Percentiles rank a stretch among this genome's conserved stretches.
Evolutionary conservation across 306 rosid species (phyloP).

Genomic region (Arachis stenosperma): DNA sequence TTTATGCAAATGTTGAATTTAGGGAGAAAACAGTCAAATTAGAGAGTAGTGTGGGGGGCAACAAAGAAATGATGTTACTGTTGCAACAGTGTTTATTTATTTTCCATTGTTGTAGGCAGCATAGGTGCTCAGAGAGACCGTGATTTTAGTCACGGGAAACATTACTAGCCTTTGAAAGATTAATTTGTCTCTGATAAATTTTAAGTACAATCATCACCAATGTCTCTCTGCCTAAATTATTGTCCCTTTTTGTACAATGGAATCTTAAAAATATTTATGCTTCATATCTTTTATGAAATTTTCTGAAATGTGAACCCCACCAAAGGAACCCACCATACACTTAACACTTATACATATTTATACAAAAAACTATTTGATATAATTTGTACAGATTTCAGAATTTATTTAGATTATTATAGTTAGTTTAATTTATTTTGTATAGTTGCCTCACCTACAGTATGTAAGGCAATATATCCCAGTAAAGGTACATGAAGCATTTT

Average conservation of each 20-base stretch:
- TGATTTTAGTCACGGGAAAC: conserved; percentile 39
- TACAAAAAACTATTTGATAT: neutral
- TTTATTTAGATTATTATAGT: neutral
- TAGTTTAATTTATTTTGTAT: neutral
- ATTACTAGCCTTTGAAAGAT: neutral
- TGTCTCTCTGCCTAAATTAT: conserved; percentile 15
- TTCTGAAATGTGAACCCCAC: neutral
- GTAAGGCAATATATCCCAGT: neutral
- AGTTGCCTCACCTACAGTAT: neutral
- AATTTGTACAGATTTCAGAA: neutral
- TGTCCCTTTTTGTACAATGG: conserved; percentile 12
- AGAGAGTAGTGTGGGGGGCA: neutral
- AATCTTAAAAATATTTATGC: neutral
- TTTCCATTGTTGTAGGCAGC: neutral
- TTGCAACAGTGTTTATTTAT: neutral
- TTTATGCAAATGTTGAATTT: neutral
- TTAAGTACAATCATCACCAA: conserved; percentile 31
- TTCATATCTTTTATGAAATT: neutral
- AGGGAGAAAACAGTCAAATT: neutral
- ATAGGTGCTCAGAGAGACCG: conserved; percentile 20
- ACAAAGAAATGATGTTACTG: neutral
- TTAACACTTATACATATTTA: neutral
- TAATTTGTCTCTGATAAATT: conserved; percentile 13
- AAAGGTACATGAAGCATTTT: neutral
- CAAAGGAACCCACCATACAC: neutral